A percentile compares a stretch with the other conserved stretches of the same genome.
phyloP scores from a whole-genome alignment of 164 flowering plant species.

The Tetracentron sinense region DNA sequence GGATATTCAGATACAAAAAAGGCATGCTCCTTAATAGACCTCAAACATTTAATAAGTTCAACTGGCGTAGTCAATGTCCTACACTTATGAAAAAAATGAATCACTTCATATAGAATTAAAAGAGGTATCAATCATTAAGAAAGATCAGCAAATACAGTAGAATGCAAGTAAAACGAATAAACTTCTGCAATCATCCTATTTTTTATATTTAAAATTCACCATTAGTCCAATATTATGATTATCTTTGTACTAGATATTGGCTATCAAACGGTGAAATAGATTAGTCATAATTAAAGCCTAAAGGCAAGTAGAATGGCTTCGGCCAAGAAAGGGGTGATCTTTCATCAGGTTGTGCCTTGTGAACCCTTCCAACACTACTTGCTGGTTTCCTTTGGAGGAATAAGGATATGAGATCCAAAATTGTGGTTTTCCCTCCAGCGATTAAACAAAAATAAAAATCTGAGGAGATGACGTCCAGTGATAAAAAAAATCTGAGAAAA shows the following conservation, averaged over 20 bases:
- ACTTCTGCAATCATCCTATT: neutral
- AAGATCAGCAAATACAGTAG: neutral
- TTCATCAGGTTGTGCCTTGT: no score
- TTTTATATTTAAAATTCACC: neutral
- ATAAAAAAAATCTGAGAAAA: no score
- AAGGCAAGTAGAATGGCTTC: no score
- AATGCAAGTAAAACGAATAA: neutral
- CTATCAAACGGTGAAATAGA: neutral
- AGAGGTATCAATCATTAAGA: no score
- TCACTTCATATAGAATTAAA: neutral
- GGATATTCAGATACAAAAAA: slow-evolving; percentile 40
- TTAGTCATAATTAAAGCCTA: neutral
- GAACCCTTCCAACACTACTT: no score
- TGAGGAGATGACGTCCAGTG: neutral
- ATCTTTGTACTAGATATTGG: neutral
- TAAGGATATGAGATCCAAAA: no score
- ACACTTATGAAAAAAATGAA: neutral
- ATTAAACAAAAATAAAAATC: no score
- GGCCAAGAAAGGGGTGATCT: neutral
- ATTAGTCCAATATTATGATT: no score
- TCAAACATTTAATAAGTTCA: slow-evolving; percentile 36
- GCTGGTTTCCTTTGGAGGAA: no score
- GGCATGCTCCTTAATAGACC: slow-evolving; percentile 37
- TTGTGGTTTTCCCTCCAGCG: no score
- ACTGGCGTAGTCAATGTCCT: slow-evolving; percentile 50